phyloP scores from a whole-genome alignment of 2,329 filamentous ascomycete genomes.

The Colletotrichum sp. region DNA sequence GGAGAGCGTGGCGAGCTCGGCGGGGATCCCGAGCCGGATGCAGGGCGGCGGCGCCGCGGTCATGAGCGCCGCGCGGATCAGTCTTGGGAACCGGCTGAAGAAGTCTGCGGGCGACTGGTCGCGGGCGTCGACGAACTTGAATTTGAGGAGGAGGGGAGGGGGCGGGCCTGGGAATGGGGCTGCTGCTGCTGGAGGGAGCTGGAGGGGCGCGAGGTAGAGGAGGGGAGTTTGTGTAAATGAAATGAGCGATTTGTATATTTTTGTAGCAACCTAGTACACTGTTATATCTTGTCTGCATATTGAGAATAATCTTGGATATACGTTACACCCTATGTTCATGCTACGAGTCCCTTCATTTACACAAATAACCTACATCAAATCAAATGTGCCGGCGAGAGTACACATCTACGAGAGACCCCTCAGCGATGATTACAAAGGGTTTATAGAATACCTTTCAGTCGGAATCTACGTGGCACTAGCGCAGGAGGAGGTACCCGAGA shows the following conservation, averaged over 20 bases:
- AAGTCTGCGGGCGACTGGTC: slow-evolving; percentile 54
- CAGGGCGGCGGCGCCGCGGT: slow-evolving; percentile 30
- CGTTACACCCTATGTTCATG: not conserved
- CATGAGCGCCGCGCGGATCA: slow-evolving; percentile 47
- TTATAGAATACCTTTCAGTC: not conserved
- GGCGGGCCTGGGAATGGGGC: not conserved
- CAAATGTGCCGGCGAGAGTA: not conserved
- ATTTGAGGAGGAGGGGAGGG: slow-evolving; percentile 36
- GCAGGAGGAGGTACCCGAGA: not conserved
- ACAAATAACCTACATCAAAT: not conserved
- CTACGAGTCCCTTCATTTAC: not conserved
- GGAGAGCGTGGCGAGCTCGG: slow-evolving; percentile 37
- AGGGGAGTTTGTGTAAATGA: not conserved
- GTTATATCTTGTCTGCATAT: not conserved
- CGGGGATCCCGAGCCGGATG: slow-evolving; percentile 20
- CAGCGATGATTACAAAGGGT: not conserved
- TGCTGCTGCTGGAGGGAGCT: not conserved
- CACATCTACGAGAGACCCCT: not conserved
- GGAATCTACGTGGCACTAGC: not conserved
- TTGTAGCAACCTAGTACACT: not conserved
- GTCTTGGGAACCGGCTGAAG: slow-evolving; percentile 55
- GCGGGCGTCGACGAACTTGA: slow-evolving; percentile 47
- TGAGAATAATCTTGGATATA: not conserved
- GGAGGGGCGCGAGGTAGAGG: not conserved
- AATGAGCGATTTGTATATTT: not conserved